Conservation (phyloP, 2,329 filamentous ascomycete genomes). For the Ophiostoma australiae region DNA sequence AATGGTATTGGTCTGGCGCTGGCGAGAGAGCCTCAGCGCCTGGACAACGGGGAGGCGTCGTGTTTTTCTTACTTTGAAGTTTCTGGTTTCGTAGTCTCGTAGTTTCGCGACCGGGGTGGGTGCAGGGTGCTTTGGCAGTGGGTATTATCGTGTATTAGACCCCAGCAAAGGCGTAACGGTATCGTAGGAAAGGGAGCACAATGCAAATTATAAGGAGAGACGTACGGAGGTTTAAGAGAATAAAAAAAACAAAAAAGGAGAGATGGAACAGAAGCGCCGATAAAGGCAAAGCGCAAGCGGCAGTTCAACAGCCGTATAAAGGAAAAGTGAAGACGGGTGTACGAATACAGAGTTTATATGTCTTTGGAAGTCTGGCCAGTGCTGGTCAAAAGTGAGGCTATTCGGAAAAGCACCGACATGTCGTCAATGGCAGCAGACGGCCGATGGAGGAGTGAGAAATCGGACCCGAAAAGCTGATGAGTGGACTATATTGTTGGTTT, state of each 20-base stretch:
- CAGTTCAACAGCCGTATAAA: background rate
- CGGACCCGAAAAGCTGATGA: background rate
- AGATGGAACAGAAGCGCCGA: conserved; percentile 1
- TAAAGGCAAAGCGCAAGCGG: background rate
- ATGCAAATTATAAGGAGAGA: background rate
- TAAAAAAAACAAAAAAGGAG: background rate
- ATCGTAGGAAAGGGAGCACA: background rate
- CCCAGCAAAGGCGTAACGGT: conserved; percentile 17
- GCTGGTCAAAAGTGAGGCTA: background rate
- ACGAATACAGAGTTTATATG: background rate
- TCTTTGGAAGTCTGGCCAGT: background rate
- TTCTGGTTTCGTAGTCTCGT: conserved; percentile 15
- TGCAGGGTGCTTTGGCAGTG: conserved; percentile 18
- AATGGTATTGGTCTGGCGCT: background rate
- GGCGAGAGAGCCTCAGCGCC: background rate
- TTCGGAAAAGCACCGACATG: background rate
- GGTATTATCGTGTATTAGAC: conserved; percentile 19
- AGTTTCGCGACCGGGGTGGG: conserved; percentile 15
- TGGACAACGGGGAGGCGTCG: conserved; percentile 1
- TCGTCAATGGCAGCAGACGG: background rate
- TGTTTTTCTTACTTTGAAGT: background rate
- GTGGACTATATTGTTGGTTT: background rate
- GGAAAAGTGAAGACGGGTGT: background rate
- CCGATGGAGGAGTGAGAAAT: background rate
- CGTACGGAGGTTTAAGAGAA: background rate